Evolutionary conservation across 352 stramenopile species (phyloP), one percentile per base, ranked within the genome.

Genomic region (Globisporangium rhizosaccharum): DNA sequence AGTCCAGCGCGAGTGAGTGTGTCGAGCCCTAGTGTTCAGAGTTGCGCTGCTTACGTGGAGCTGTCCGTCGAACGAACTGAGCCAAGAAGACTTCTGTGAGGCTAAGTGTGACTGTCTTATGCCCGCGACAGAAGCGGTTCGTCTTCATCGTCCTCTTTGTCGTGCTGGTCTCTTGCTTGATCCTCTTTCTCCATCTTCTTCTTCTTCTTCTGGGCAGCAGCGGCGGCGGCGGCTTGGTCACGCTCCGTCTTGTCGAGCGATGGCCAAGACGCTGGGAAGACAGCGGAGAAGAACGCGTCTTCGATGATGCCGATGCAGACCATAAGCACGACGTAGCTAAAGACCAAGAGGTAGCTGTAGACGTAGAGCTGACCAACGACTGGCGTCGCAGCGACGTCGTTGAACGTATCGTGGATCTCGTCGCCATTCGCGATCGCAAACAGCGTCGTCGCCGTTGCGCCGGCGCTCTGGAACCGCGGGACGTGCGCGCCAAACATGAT

Each of bases 281-380:
- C 79, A 36, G 83, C 79, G 7, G 83, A 85, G 69, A 96, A 96
- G 66, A 94, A 96, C 20, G 85, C 79, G 62, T 96, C 83, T 65
- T 96, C 87, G 51, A 94, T 91, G 53, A 96, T 90, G 18, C 81
- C 82, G 62, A 96, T 94, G 69, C 85, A 94, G 12, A 95, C 85
- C 79, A 94, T 95, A 28, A 95, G 69, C 54, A 95, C 85, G 14
- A 92, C 82, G 68, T 95, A 95, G 61, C 87, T 94, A 65, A 95
- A 96, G 10, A 95, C 70, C 28, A 91, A 84, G 55, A 95, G 79
- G 77, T 93, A 95, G 51, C 61, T 79, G 70, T 94, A 93, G 18
- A 94, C 67, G 68, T 95, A 96, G 46, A 95, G 70, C 70, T 92
- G 82, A 6, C 82, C 82, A 47, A 90, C 74, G 73, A 73, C 87